Conservation (phyloP, 345 rosid genomes). For the Eucalyptus sp. region DNA sequence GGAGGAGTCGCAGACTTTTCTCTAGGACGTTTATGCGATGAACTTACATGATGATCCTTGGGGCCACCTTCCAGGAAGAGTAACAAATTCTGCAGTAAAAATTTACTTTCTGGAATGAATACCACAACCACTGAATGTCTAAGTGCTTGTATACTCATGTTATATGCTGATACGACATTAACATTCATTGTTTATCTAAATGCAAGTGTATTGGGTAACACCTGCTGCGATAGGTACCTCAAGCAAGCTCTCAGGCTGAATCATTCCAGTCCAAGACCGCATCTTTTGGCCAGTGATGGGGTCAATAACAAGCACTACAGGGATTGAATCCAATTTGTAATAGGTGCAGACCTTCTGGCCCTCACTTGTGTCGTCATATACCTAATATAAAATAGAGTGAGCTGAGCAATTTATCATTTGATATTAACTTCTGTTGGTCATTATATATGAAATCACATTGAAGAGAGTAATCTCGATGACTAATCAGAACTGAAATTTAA, state of each 20-base stretch:
- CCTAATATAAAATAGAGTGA: constrained; percentile 17
- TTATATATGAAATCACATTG: neutral
- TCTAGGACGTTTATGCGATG: constrained; percentile 83
- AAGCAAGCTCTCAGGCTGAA: constrained; percentile 78
- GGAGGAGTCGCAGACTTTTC: constrained; percentile 52
- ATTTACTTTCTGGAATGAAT: neutral
- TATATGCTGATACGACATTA: neutral
- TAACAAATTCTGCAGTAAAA: constrained; percentile 50
- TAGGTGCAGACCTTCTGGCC: constrained; percentile 92
- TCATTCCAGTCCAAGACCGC: constrained; percentile 88
- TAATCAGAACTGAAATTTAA: neutral
- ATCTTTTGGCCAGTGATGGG: constrained; percentile 96
- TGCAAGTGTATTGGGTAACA: neutral
- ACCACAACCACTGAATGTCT: neutral
- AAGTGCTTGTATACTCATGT: neutral
- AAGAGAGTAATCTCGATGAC: neutral
- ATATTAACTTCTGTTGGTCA: neutral
- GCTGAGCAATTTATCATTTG: neutral
- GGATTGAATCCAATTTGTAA: constrained; percentile 73
- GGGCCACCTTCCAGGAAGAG: constrained; percentile 98
- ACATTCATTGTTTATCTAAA: neutral
- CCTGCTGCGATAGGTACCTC: constrained; percentile 29
- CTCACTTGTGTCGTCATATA: constrained; percentile 81
- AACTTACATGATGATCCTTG: constrained; percentile 50
- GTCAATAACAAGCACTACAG: constrained; percentile 86